Evolutionary conservation across 176 grass and related monocot genomes (phyloP).

Genomic region (Elaeis guineensis): DNA sequence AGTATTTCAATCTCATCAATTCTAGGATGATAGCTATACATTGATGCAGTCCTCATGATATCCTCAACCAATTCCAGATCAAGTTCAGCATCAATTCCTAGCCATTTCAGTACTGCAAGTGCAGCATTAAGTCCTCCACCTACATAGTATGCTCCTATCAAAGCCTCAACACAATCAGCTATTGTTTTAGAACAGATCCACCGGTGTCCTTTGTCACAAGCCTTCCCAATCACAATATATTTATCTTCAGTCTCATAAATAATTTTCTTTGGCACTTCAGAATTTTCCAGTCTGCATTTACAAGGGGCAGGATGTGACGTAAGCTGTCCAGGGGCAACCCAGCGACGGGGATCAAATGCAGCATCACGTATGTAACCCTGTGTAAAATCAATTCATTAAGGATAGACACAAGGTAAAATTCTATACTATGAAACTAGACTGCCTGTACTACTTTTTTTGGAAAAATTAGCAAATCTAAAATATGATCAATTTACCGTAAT

Average conservation of each 20-base stretch:
- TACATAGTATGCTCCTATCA: constrained; percentile 91
- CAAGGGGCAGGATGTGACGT: constrained; percentile 50
- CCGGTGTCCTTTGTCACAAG: constrained; percentile 78
- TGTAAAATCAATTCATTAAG: neutral
- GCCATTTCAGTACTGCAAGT: constrained; percentile 67
- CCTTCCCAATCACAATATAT: constrained; percentile 59
- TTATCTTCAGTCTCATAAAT: constrained; percentile 35
- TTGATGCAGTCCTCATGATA: constrained; percentile 43
- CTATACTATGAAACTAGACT: too few species aligned
- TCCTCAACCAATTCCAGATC: constrained; percentile 45
- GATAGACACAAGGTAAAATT: too few species aligned
- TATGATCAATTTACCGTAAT: too few species aligned
- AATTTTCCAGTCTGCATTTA: constrained; percentile 36
- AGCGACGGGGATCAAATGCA: constrained; percentile 82
- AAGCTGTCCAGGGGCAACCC: constrained; percentile 86
- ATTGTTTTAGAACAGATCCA: constrained; percentile 98
- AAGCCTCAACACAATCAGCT: constrained; percentile 79
- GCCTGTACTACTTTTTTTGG: too few species aligned
- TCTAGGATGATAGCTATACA: constrained; percentile 43
- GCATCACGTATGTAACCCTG: constrained; percentile 86
- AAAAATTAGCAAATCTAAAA: too few species aligned
- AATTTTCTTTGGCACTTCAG: constrained; percentile 28
- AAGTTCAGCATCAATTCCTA: constrained; percentile 48
- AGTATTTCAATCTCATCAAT: constrained; percentile 47
- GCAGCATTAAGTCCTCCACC: constrained; percentile 63